Percentiles rank a stretch among this genome's conserved stretches.
Conservation (phyloP, 2,329 filamentous ascomycete species). For the Cladosporium cucumerinum region DNA sequence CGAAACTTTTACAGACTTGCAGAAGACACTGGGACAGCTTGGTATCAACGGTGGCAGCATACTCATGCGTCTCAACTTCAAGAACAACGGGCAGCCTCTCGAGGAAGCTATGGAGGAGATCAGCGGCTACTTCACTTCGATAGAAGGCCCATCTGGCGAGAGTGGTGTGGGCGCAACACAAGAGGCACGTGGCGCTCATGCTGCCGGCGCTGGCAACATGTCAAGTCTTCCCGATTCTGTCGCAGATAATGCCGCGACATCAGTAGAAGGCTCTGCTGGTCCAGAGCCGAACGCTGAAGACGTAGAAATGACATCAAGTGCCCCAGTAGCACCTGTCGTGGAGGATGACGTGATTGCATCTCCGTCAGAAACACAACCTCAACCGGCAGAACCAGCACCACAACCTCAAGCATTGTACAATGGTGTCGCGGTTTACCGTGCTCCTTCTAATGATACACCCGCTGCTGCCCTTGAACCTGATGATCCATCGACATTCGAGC, state of each 20-base stretch:
- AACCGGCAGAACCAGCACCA: slow-evolving; percentile 6
- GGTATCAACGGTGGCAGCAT: slow-evolving; percentile 83
- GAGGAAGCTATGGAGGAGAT: slow-evolving; percentile 85
- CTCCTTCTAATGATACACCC: slow-evolving; percentile 71
- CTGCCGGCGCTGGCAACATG: slow-evolving; percentile 20
- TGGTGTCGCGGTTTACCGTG: slow-evolving; percentile 61
- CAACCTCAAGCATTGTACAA: slow-evolving; percentile 19
- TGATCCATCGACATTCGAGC: slow-evolving; percentile 72
- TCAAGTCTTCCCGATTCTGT: slow-evolving; percentile 25
- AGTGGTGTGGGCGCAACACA: slow-evolving; percentile 12
- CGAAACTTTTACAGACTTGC: slow-evolving; percentile 72
- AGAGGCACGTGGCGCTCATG: slow-evolving; percentile 25
- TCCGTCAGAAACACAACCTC: slow-evolving; percentile 26
- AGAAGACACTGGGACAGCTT: slow-evolving; percentile 83
- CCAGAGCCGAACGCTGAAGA: slow-evolving; percentile 27
- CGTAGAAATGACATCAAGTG: slow-evolving; percentile 6
- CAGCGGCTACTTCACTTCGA: slow-evolving; percentile 63
- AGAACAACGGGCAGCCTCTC: slow-evolving; percentile 70
- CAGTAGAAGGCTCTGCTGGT: slow-evolving; percentile 23
- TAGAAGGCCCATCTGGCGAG: slow-evolving; percentile 31
- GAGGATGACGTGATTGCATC: slow-evolving; percentile 31
- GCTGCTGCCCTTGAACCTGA: slow-evolving; percentile 65
- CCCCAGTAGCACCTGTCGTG: slow-evolving; percentile 21
- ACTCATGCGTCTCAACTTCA: slow-evolving; percentile 74
- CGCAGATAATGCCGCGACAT: slow-evolving; percentile 24